Evolutionary conservation across 2,329 filamentous ascomycete species (phyloP).

Genomic region (Zarea fungicola): DNA sequence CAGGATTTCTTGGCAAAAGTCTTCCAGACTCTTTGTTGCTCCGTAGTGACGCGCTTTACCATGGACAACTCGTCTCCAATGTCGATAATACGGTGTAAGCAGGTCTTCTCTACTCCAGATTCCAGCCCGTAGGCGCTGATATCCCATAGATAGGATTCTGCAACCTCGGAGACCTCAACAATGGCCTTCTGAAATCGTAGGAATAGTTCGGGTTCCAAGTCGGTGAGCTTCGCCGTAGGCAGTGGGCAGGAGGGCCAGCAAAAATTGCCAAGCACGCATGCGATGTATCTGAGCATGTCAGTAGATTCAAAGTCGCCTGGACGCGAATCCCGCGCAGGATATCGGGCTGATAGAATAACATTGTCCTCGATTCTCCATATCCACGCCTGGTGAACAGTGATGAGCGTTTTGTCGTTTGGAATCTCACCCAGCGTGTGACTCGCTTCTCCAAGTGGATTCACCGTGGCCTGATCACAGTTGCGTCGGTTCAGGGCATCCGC

Average conservation of each 20-base stretch:
- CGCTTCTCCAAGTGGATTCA: neutral
- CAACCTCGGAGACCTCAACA: neutral
- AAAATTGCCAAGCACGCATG: neutral
- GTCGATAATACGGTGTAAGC: slow-evolving; percentile 1
- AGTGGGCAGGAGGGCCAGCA: neutral
- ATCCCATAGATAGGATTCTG: neutral
- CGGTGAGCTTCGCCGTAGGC: neutral
- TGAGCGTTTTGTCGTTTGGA: neutral
- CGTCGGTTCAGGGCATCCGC: neutral
- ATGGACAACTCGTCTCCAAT: slow-evolving; percentile 7
- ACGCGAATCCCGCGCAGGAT: neutral
- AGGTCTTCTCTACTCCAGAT: neutral
- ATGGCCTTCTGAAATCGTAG: neutral
- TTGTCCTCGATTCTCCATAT: slow-evolving; percentile 5
- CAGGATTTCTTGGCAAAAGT: neutral
- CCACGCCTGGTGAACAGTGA: slow-evolving; percentile 1
- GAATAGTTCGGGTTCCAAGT: neutral
- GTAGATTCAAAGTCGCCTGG: neutral
- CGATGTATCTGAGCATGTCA: neutral
- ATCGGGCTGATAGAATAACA: neutral
- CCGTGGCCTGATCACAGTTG: neutral
- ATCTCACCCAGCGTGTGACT: neutral
- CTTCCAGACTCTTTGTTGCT: slow-evolving; percentile 4
- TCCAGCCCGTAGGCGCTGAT: neutral
- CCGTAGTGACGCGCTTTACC: neutral